A percentile compares a stretch with the other conserved stretches of the same genome.
phyloP scores from a whole-genome alignment of 179 eudicot species.

The Amaranthus tricolor region DNA sequence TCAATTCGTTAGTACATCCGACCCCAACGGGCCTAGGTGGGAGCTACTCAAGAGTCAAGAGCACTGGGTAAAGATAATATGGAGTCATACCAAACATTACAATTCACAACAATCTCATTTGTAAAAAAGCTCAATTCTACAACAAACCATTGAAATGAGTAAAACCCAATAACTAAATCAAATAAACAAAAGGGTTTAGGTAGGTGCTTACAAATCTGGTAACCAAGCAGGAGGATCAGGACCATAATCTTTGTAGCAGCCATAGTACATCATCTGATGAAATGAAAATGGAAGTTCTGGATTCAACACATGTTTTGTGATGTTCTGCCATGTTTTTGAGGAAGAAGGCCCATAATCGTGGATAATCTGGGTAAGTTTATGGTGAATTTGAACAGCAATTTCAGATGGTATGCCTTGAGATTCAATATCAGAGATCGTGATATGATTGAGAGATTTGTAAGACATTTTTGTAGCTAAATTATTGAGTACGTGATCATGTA shows the following conservation, averaged over 20 bases:
- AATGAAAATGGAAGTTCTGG: constrained; percentile 77
- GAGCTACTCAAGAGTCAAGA: not conserved
- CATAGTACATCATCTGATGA: constrained; percentile 87
- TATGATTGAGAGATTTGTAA: constrained; percentile 48
- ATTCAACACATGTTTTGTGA: constrained; percentile 47
- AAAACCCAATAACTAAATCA: not conserved
- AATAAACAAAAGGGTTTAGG: not conserved
- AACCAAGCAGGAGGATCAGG: constrained; percentile 92
- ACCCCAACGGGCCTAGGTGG: too few species aligned
- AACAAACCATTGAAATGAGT: not conserved
- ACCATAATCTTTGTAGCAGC: constrained; percentile 61
- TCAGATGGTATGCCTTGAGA: constrained; percentile 41
- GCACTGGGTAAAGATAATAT: not conserved
- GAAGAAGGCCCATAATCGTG: constrained; percentile 43
- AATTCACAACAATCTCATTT: not conserved
- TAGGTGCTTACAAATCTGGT: constrained; percentile 56
- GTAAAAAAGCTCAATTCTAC: not conserved
- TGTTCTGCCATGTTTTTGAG: constrained; percentile 59
- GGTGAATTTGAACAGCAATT: constrained; percentile 42
- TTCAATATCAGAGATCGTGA: constrained; percentile 55
- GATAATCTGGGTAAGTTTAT: constrained; percentile 49
- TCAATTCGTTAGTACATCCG: not conserved
- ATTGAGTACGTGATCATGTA: not conserved
- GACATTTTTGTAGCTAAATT: constrained; percentile 15
- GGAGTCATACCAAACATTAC: not conserved